phyloP scores from a whole-genome alignment of 805 yeast species.

The Hemisphaericaspora nanyangensis region DNA sequence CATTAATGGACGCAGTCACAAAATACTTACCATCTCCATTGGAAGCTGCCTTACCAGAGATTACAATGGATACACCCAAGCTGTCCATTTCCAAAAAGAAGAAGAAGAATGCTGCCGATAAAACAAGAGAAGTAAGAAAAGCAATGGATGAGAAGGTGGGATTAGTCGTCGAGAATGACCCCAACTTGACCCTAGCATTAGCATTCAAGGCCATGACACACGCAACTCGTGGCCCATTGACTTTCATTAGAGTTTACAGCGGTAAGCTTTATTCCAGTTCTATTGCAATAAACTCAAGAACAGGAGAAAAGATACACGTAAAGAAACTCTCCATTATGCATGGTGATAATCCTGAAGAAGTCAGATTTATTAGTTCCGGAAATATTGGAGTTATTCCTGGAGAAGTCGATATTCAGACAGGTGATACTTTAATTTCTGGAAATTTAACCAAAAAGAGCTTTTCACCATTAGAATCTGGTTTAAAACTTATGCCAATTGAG shows the following conservation, averaged over 20 bases:
- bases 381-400: conserved; percentile 90
- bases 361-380: conserved; percentile 61
- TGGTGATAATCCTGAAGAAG: conserved; percentile 80
- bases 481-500: conserved; percentile 67
- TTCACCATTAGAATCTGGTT: conserved; percentile 37
- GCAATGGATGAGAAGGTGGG: conserved; percentile 43
- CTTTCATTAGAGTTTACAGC: conserved; percentile 83
- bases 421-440: conserved; percentile 80
- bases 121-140: conserved; percentile 24
- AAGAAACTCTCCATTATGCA: conserved; percentile 77
- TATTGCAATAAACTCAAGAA: conserved; percentile 63
- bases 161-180: conserved; percentile 49
- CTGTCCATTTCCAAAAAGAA: conserved; percentile 14
- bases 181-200: conserved; percentile 66
- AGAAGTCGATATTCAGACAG: conserved; percentile 70
- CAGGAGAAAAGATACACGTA: conserved; percentile 61
- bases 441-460: conserved; percentile 43
- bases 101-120: conserved; percentile 10
- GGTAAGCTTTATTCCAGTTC: conserved; percentile 67
- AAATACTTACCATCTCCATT: conserved; percentile 79
- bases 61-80: conserved; percentile 22
- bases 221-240: conserved; percentile 75
- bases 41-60: conserved; percentile 57
- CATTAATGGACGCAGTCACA: conserved; percentile 78
- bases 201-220: conserved; percentile 93